These are phyloP conservation scores for Eucalyptus sp. DNA, from an alignment of 345 rosid species.

Conservation along the genomic window DNA sequence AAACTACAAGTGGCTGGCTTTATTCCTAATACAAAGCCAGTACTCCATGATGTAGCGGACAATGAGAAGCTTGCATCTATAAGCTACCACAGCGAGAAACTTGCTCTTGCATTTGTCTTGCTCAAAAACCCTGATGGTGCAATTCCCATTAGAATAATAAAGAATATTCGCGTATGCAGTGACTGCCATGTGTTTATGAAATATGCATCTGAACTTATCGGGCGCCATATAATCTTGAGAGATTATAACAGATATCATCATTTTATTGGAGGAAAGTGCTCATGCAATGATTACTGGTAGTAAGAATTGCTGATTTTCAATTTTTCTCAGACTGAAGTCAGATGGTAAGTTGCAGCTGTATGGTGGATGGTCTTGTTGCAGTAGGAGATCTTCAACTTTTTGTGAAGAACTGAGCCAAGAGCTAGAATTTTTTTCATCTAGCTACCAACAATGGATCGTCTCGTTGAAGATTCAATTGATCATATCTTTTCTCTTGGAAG, in stretches of 20 bases:
- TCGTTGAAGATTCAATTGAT: neutral
- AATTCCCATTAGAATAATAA: conserved; percentile 41
- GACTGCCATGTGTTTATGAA: conserved; percentile 61
- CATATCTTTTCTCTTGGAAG: neutral
- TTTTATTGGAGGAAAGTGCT: conserved; percentile 45
- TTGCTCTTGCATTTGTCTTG: conserved; percentile 48
- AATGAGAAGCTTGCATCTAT: conserved; percentile 42
- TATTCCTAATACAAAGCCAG: conserved; percentile 24
- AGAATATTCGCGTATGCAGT: conserved; percentile 50
- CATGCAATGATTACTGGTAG: conserved; percentile 51
- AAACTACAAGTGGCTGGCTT: conserved; percentile 35
- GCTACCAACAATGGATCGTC: neutral
- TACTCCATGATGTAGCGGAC: conserved; percentile 38
- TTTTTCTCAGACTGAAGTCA: neutral
- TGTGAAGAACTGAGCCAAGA: neutral
- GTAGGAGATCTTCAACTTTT: neutral
- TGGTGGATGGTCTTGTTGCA: neutral
- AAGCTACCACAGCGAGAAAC: conserved; percentile 51
- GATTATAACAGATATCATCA: conserved; percentile 59
- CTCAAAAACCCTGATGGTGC: conserved; percentile 18
- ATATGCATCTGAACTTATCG: conserved; percentile 19
- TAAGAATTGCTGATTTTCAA: neutral
- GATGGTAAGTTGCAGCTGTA: neutral
- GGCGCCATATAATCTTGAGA: conserved; percentile 30
- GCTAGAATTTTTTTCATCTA: neutral